Conservation (phyloP, 2,329 filamentous ascomycete genomes). For the Alternaria hordeiaustralica region DNA sequence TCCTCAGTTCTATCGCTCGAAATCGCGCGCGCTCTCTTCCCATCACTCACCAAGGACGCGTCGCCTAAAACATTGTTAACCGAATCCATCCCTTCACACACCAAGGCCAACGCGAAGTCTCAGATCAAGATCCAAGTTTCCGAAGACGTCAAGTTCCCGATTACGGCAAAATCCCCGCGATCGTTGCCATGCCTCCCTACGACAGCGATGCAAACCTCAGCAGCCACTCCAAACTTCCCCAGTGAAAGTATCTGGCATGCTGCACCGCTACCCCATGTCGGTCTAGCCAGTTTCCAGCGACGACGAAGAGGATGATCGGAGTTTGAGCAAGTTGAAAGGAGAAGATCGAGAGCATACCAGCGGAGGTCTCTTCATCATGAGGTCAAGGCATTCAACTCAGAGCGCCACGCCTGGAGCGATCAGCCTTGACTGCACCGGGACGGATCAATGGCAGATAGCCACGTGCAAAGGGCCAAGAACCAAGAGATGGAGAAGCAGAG, state of each 20-base stretch:
- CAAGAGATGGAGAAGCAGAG: too few species aligned
- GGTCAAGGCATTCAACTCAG: too few species aligned
- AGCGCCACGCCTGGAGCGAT: too few species aligned
- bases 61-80: background rate
- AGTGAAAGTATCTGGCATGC: background rate
- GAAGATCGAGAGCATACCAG: background rate
- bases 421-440: too few species aligned
- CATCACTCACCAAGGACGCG: background rate
- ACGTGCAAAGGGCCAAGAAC: too few species aligned
- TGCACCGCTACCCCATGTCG: background rate
- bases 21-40: background rate
- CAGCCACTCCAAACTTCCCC: background rate
- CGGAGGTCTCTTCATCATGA: background rate
- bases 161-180: background rate
- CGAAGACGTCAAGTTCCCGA: slow-evolving; percentile 4
- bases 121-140: background rate
- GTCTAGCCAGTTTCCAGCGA: background rate
- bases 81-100: too few species aligned
- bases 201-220: background rate
- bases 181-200: background rate
- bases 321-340: background rate
- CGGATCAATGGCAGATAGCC: too few species aligned
- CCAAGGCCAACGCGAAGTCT: background rate
- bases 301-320: background rate
- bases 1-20: background rate